A percentile compares a stretch with the other conserved stretches of the same genome.
Conservation (phyloP, 768 basidiomycete genomes). For the Leccinum truebloodii region DNA sequence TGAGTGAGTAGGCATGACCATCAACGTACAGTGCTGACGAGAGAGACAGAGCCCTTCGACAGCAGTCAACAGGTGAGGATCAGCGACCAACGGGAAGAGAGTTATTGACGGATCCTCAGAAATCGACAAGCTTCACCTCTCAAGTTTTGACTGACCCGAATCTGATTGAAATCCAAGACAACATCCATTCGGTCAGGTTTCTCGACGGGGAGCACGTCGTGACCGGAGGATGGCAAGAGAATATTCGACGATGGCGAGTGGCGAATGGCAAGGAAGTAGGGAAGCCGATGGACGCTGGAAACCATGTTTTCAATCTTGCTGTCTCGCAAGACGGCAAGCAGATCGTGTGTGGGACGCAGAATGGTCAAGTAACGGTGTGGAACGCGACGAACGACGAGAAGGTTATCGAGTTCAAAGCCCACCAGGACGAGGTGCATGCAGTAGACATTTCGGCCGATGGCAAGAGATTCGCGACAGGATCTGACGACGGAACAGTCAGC, state of each 20-base stretch:
- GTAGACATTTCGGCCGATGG: too few relatives aligned
- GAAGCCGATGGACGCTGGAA: background rate
- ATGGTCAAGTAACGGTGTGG: background rate
- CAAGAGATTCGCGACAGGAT: too few relatives aligned
- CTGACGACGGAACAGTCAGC: too few relatives aligned
- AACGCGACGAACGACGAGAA: background rate
- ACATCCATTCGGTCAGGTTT: background rate
- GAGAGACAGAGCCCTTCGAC: background rate
- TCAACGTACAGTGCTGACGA: background rate
- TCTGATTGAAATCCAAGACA: background rate
- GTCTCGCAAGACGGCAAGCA: background rate
- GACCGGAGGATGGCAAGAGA: background rate
- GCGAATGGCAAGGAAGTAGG: background rate
- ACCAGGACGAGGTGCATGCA: too few relatives aligned
- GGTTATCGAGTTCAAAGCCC: too few relatives aligned
- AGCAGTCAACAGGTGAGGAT: background rate
- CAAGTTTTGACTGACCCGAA: background rate
- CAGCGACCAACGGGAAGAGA: background rate
- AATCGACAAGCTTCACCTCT: background rate
- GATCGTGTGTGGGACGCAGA: background rate
- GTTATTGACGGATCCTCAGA: background rate
- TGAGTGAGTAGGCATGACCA: too few relatives aligned
- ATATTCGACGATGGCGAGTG: background rate
- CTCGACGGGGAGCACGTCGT: background rate
- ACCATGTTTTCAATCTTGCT: background rate